phyloP scores from a whole-genome alignment of 1,284 basidiomycete species.

The Cutaneotrichosporon curvatum region DNA sequence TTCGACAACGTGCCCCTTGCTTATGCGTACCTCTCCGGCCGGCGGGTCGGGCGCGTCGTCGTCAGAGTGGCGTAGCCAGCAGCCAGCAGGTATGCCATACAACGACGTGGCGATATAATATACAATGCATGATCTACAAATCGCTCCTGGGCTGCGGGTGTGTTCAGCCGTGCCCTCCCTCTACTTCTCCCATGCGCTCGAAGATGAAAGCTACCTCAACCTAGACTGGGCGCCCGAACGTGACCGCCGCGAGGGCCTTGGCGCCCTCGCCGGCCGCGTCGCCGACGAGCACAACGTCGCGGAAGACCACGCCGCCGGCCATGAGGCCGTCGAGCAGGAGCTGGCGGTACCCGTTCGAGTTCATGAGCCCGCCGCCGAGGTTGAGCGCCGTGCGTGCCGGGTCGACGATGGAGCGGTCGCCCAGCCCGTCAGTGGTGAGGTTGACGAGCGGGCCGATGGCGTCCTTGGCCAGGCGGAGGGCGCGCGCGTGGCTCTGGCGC shows the following conservation, averaged over 20 bases:
- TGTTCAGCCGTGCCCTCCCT: too few species aligned
- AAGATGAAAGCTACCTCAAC: too few species aligned
- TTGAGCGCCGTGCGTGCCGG: slow-evolving; percentile 25
- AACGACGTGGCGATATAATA: too few species aligned
- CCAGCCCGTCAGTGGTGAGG: slow-evolving; percentile 28
- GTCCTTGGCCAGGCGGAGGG: slow-evolving; percentile 20
- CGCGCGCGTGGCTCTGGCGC: slow-evolving; percentile 18
- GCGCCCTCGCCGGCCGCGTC: slow-evolving; percentile 39
- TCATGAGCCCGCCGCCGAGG: slow-evolving; percentile 39
- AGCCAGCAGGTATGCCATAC: too few species aligned
- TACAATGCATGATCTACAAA: too few species aligned
- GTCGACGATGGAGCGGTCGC: slow-evolving; percentile 29
- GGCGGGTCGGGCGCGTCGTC: too few species aligned
- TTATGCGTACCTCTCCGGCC: too few species aligned
- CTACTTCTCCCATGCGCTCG: too few species aligned
- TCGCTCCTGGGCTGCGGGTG: too few species aligned
- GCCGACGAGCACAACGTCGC: slow-evolving; percentile 24
- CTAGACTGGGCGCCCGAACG: slow-evolving; percentile 11
- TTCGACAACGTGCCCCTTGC: too few species aligned
- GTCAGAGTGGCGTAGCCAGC: too few species aligned
- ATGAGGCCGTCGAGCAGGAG: slow-evolving; percentile 27
- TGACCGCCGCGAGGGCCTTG: slow-evolving; percentile 26
- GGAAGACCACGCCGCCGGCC: slow-evolving; percentile 25
- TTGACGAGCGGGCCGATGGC: slow-evolving; percentile 25
- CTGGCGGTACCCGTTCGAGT: slow-evolving; percentile 28